Conservation (phyloP, 208 protist genomes). For the Porcisia deanei region DNA sequence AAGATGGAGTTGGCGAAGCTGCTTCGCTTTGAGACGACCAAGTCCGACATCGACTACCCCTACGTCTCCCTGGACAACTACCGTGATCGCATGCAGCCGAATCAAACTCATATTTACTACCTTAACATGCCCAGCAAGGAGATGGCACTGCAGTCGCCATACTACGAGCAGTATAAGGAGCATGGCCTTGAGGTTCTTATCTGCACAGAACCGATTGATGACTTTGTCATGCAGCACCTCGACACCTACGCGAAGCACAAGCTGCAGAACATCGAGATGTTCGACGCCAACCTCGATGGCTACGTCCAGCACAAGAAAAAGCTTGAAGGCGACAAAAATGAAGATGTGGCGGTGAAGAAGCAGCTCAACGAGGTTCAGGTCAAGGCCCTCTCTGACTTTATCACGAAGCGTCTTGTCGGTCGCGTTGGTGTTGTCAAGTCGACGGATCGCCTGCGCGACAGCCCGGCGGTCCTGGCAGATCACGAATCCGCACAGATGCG, state of each 20-base stretch:
- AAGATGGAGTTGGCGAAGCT: constrained; percentile 95
- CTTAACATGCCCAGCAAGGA: constrained; percentile 87
- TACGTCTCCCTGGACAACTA: constrained; percentile 96
- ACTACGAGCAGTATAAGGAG: constrained; percentile 97
- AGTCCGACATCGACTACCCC: constrained; percentile 71
- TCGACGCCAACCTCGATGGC: constrained; percentile 84
- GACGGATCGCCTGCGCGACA: constrained; percentile 84
- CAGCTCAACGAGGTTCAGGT: constrained; percentile 86
- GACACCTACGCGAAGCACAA: constrained; percentile 94
- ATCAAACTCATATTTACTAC: constrained; percentile 97
- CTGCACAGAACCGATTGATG: constrained; percentile 94
- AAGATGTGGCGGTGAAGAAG: constrained; percentile 84
- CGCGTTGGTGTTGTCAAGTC: constrained; percentile 87
- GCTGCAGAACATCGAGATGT: constrained; percentile 94
- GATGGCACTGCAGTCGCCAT: constrained; percentile 93
- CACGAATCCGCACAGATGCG: constrained; percentile 93
- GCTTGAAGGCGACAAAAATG: constrained; percentile 72
- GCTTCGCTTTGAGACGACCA: constrained; percentile 92
- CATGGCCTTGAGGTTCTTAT: constrained; percentile 95
- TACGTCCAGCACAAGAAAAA: constrained; percentile 92
- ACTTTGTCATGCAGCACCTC: constrained; percentile 96
- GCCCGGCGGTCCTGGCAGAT: constrained; percentile 89
- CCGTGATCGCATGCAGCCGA: constrained; percentile 93
- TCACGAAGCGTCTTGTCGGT: constrained; percentile 84
- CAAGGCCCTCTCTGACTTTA: constrained; percentile 87